Base-by-base conservation (phyloP, 176 grass and related monocot genomes). In the Chloris gayana region DNA sequence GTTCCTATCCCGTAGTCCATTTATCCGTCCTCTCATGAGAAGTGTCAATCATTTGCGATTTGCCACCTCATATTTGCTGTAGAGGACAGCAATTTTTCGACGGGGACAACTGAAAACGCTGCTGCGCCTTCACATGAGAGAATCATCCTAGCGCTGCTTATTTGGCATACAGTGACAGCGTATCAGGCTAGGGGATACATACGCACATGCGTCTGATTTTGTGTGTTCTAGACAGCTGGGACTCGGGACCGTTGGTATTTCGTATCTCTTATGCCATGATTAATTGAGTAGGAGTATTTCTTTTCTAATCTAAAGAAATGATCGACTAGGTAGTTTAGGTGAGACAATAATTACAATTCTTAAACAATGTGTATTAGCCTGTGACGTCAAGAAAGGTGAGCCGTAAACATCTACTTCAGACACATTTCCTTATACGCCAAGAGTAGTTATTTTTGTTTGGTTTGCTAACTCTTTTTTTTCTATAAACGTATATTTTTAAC, bases 31-130 rank as follows among this genome's bases (percentile, higher is more conserved):
- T 4, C 22, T 26, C 37, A 73, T 41, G 67, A 58, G 45, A 11
- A 65, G 22, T 58, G 47, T 10, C 72, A 33, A 85, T 67, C 72
- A 78, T 82, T 61, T 59, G 24, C 31, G 9, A 77, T 77, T 85
- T 17, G 87, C 78, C 78, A 78, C 67, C 83, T 73, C 83, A 82
- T 18, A 15, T 72, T 73, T 58, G 59, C 67, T 82, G 73, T 77
- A 8, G 22, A 12, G 3, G 59, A 21, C 9, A n/a, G 57, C 56
- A 33, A 72, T 73, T 37, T 79, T 46, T 9, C 7, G 67, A 47
- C n/a, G 72, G 46, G 22, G 72, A 72, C 82, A 49, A 39, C 41
- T 89, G 69, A 85, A 10, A 24, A 34, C 64, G 15, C 61, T 49
- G 30, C 69, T 74, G 37, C 64, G 37, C 64, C 71, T 75, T 67